Conservation (phyloP, 73 alveolate genomes). For the Paramecium sonneborni region DNA sequence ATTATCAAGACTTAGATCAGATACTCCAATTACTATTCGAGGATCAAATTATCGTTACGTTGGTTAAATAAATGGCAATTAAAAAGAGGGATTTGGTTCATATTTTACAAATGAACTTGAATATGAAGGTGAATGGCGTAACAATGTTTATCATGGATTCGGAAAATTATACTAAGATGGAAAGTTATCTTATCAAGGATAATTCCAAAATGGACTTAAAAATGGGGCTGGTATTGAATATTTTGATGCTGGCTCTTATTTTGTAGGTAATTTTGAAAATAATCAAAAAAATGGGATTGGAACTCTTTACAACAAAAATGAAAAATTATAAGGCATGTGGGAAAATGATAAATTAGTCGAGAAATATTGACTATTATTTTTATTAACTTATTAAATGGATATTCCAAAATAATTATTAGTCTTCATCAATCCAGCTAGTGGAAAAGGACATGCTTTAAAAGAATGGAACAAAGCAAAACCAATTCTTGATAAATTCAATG, state of each 20-base stretch:
- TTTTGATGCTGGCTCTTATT: slow-evolving; percentile 17
- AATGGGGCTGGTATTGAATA: slow-evolving; percentile 45
- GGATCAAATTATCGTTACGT: background rate
- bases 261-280: background rate
- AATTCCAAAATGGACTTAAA: slow-evolving; percentile 4
- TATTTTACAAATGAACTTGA: background rate
- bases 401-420: slow-evolving; percentile 17
- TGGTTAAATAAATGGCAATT: background rate
- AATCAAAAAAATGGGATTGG: slow-evolving; percentile 26
- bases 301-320: background rate
- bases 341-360: background rate
- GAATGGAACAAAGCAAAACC: slow-evolving; percentile 60
- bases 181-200: background rate
- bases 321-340: background rate
- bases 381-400: background rate
- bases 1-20: background rate
- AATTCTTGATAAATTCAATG: slow-evolving; percentile 46
- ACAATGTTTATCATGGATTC: slow-evolving; percentile 56
- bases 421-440: slow-evolving; percentile 62
- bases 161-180: slow-evolving; percentile 49
- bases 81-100: slow-evolving; percentile 47
- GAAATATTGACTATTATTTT: slow-evolving; percentile 22
- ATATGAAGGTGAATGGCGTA: slow-evolving; percentile 62
- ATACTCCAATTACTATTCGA: background rate
- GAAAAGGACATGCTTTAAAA: slow-evolving; percentile 60